Conservation (phyloP, 2,329 filamentous ascomycete species). For the Xylaria arbuscula region DNA sequence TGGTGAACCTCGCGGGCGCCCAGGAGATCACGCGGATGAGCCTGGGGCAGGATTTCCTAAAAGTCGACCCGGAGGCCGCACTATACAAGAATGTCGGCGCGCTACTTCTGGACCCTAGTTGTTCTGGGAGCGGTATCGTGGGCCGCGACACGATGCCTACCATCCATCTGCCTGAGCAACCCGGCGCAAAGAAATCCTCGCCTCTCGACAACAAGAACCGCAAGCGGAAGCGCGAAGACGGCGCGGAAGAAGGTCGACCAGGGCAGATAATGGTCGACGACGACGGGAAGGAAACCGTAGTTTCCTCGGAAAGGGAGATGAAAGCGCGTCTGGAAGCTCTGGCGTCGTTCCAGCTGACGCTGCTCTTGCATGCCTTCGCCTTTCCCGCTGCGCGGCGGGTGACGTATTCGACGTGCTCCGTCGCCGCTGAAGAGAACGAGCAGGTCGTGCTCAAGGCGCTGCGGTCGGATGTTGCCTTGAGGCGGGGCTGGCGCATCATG, state of each 20-base stretch:
- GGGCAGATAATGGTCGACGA: constrained; percentile 63
- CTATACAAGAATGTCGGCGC: constrained; percentile 78
- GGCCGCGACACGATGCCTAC: constrained; percentile 83
- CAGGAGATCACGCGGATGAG: constrained; percentile 73
- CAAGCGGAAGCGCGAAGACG: constrained; percentile 60
- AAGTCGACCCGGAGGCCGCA: constrained; percentile 71
- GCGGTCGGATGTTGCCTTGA: constrained; percentile 71
- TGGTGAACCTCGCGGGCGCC: constrained; percentile 83
- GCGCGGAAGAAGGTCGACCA: constrained; percentile 33
- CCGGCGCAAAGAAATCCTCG: constrained; percentile 56
- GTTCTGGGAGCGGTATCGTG: constrained; percentile 94
- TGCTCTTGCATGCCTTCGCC: constrained; percentile 84
- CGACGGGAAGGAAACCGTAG: constrained; percentile 63
- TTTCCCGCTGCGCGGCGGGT: constrained; percentile 82
- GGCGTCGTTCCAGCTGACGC: constrained; percentile 81
- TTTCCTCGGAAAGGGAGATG: constrained; percentile 64
- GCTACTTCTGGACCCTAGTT: constrained; percentile 90
- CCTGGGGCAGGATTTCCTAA: constrained; percentile 83
- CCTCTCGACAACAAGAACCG: constrained; percentile 45
- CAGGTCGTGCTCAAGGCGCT: constrained; percentile 80
- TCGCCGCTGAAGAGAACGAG: constrained; percentile 91
- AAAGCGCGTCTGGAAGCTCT: constrained; percentile 53
- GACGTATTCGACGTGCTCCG: constrained; percentile 93
- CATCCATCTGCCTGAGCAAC: constrained; percentile 66
- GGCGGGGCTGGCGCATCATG: constrained; percentile 82